phyloP scores from a whole-genome alignment of 1,284 basidiomycete species.

The Kalmanozyma brasiliensis region DNA sequence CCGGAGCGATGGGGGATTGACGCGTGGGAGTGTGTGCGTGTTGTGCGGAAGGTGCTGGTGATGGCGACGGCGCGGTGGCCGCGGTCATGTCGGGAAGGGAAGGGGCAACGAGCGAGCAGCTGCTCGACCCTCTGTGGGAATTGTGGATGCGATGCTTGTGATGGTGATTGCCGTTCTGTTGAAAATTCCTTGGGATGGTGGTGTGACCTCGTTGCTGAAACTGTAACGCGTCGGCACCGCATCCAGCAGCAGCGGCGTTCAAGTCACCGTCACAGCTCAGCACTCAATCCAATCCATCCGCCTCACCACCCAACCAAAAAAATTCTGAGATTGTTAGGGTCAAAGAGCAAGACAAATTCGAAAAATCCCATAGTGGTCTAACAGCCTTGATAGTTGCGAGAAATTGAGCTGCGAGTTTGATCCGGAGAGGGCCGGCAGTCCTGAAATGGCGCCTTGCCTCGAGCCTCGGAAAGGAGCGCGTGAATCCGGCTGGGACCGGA shows the following conservation, averaged over 20 bases:
- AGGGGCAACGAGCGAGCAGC: conserved; percentile 3
- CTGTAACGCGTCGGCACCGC: conserved; percentile 50
- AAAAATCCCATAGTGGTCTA: too few species aligned
- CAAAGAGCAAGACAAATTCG: too few species aligned
- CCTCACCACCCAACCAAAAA: neutral
- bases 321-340: too few species aligned
- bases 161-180: conserved; percentile 38
- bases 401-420: neutral
- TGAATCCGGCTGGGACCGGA: conserved; percentile 40
- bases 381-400: neutral
- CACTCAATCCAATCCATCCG: conserved; percentile 1
- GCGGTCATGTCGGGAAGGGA: conserved; percentile 32
- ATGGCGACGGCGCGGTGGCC: conserved; percentile 48
- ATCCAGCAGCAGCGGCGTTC: neutral
- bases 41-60: conserved; percentile 41
- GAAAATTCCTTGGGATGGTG: conserved; percentile 21
- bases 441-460: conserved; percentile 10
- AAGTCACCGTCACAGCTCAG: neutral
- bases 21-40: conserved; percentile 31
- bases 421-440: conserved; percentile 29
- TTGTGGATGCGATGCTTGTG: conserved; percentile 14
- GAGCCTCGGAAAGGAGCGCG: conserved; percentile 26
- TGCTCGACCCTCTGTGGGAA: conserved; percentile 3
- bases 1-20: conserved; percentile 16
- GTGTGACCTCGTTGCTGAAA: conserved; percentile 46